A percentile compares a stretch with the other conserved stretches of the same genome.
Evolutionary conservation across 352 stramenopile genomes (phyloP).

Genomic region (Lagenidium giganteum): DNA sequence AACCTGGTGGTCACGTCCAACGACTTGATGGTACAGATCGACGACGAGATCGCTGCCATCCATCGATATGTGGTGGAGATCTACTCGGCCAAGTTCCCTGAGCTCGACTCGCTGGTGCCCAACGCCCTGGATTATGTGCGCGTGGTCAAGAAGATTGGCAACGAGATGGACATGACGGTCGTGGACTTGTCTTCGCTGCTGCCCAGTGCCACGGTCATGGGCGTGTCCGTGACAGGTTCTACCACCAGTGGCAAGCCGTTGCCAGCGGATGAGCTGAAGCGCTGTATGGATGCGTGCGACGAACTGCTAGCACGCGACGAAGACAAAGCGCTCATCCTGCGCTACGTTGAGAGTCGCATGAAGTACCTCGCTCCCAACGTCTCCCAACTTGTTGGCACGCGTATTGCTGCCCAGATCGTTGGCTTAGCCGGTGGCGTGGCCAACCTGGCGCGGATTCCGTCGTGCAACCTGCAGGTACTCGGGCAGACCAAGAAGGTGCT

Average conservation of each 20-base stretch:
- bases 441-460: slow-evolving; percentile 92
- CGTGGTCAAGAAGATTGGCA: slow-evolving; percentile 89
- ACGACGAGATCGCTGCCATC: slow-evolving; percentile 89
- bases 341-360: slow-evolving; percentile 93
- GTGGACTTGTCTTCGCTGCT: slow-evolving; percentile 89
- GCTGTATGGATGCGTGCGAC: slow-evolving; percentile 67
- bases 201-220: slow-evolving; percentile 92
- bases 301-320: slow-evolving; percentile 87
- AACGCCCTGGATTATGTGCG: slow-evolving; percentile 91
- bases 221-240: slow-evolving; percentile 91
- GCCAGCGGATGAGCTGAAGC: slow-evolving; percentile 53
- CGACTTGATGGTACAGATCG: slow-evolving; percentile 90
- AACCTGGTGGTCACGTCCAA: slow-evolving; percentile 88
- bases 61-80: slow-evolving; percentile 90
- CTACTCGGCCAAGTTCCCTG: slow-evolving; percentile 93
- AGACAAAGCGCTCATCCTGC: slow-evolving; percentile 85
- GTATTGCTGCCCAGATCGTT: slow-evolving; percentile 93
- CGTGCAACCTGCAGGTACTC: slow-evolving; percentile 97
- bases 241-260: slow-evolving; percentile 88
- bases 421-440: slow-evolving; percentile 93
- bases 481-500: slow-evolving; percentile 93
- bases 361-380: slow-evolving; percentile 91
- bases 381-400: slow-evolving; percentile 91
- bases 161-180: slow-evolving; percentile 92
- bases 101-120: slow-evolving; percentile 92